Evolutionary conservation across 352 stramenopile species (phyloP), one percentile per base, ranked within the genome.

Genomic region (Phytophthora fragariae): DNA sequence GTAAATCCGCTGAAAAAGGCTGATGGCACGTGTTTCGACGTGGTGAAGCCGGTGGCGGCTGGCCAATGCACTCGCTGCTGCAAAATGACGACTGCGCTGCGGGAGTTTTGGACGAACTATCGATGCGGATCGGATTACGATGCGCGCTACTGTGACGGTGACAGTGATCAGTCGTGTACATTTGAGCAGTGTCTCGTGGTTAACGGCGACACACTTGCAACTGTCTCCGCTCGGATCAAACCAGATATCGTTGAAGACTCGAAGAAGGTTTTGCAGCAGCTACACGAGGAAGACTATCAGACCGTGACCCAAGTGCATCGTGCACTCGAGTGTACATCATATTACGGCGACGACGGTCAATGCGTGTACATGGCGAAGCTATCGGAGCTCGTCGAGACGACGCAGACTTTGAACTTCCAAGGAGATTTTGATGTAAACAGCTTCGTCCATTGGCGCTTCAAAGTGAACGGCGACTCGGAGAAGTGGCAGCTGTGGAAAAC

Each of bases 391-490:
- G 41, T 92, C 31, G 70, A 82, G 1, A 71, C 75, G 3, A 75
- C 39, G 1, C 65, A 75, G 19, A 72, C 49, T 4, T 58, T 77
- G 33, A 82, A 75, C n/a, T 57, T 75, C 1, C 67, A 71, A 2
- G 56, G 58, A 9, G 39, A 52, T 1, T 46, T 39, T 2, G 57
- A 81, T 29, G 60, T 73, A 1, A 71, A 79, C 19, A 39, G 76
- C 19, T 90, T 78, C 35, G 80, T 91, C 12, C 82, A 85, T 65
- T 94, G 88, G 88, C 84, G 85, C 44, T 92, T 88, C 70, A 80
- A 80, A 61, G 68, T 94, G 54, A 63, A 73, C 1, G 81, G 75
- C 41, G 70, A 79, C 24, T 57, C 49, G 17, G 68, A 74, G 44
- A 78, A 82, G 24, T 89, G 82, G 81, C 77, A 80, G 27, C 61